A percentile compares a stretch with the other conserved stretches of the same genome.
Evolutionary conservation across 139 green algal species (phyloP).

Genomic region (Tetratostichococcus sp.): DNA sequence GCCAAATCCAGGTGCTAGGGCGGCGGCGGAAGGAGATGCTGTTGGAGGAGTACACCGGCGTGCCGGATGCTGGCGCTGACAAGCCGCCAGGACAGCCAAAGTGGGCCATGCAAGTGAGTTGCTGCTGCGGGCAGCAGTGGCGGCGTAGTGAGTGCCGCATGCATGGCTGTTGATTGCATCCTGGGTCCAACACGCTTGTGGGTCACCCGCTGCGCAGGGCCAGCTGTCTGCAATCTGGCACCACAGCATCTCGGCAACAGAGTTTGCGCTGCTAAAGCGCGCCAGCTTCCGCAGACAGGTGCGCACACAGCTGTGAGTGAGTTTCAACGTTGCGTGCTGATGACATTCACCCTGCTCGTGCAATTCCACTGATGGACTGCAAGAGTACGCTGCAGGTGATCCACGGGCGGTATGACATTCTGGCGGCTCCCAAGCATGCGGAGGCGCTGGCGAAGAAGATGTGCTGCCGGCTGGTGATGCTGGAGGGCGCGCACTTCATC

Average conservation of each 20-base stretch:
- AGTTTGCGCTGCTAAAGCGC: slow-evolving; percentile 9
- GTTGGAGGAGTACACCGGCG: slow-evolving; percentile 17
- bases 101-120: not conserved
- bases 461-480: slow-evolving; percentile 27
- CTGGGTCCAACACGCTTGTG: no score
- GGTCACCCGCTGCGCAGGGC: slow-evolving; percentile 16
- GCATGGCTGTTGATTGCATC: no score
- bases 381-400: slow-evolving; percentile 33
- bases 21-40: slow-evolving; percentile 15
- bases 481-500: slow-evolving; percentile 49
- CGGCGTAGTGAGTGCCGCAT: no score
- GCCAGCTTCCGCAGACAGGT: not conserved
- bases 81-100: not conserved
- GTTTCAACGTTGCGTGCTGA: not conserved
- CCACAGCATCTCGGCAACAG: slow-evolving; percentile 28
- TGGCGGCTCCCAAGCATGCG: slow-evolving; percentile 37
- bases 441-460: slow-evolving; percentile 29
- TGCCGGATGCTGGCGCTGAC: not conserved
- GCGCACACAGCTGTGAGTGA: not conserved
- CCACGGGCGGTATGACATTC: slow-evolving; percentile 46
- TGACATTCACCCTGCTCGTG: no score
- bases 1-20: not conserved
- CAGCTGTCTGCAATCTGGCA: slow-evolving; percentile 49
- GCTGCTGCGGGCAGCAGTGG: no score
- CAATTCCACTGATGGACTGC: no score